Conservation (phyloP, 2,329 filamentous ascomycete species). For the Lecanicillium sp. region DNA sequence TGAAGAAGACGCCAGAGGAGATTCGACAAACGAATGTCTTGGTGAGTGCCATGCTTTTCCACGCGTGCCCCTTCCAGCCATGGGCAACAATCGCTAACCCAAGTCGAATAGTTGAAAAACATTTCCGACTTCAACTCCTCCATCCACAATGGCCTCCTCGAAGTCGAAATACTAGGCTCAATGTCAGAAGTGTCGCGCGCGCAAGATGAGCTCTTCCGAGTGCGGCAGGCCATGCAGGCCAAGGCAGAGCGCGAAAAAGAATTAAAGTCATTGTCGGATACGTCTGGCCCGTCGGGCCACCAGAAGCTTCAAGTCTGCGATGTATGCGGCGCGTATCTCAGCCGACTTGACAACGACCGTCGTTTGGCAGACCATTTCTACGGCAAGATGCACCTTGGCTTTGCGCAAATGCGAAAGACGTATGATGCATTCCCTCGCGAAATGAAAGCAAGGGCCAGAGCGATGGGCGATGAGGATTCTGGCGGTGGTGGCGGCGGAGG, state of each 20-base stretch:
- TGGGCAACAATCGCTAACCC: background rate
- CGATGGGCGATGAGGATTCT: conserved; percentile 41
- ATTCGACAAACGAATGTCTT: conserved; percentile 89
- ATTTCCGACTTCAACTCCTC: conserved; percentile 74
- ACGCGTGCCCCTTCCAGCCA: background rate
- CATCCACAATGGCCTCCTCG: conserved; percentile 73
- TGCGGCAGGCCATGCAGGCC: conserved; percentile 69
- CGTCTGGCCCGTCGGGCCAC: conserved; percentile 84
- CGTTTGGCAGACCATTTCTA: conserved; percentile 95
- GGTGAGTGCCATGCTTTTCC: conserved; percentile 27
- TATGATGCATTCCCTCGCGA: conserved; percentile 82
- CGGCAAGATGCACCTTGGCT: conserved; percentile 98
- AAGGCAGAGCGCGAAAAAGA: conserved; percentile 82
- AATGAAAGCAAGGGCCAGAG: conserved; percentile 61
- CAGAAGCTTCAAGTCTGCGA: conserved; percentile 99
- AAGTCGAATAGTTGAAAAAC: conserved; percentile 51
- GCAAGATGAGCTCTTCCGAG: conserved; percentile 79
- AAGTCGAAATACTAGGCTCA: conserved; percentile 80
- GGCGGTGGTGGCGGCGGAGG: conserved; percentile 35
- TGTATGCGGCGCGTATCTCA: conserved; percentile 92
- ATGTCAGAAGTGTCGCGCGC: conserved; percentile 72
- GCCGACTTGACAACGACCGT: conserved; percentile 86
- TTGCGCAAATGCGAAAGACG: conserved; percentile 95
- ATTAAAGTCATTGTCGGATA: conserved; percentile 84
- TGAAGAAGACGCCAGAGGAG: conserved; percentile 97